phyloP scores from a whole-genome alignment of 1,139 yeast species.

The Kluyveromyces sp. region DNA sequence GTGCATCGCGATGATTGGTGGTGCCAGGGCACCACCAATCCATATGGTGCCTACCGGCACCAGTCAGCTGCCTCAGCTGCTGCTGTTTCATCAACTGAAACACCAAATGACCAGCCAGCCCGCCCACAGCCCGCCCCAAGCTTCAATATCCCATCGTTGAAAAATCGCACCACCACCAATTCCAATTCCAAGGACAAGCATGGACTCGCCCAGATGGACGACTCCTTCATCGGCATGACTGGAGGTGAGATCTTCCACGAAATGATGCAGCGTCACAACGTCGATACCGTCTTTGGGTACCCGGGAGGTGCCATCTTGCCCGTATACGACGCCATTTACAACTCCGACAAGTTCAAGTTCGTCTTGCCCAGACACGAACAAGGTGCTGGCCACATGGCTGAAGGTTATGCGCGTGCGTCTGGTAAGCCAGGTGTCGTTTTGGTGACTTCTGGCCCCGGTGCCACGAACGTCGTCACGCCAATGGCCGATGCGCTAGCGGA shows the following conservation, averaged over 20 bases:
- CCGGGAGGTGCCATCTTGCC: conserved; percentile 99
- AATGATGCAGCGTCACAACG: conserved; percentile 95
- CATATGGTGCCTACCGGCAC: background rate
- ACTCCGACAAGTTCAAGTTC: conserved; percentile 81
- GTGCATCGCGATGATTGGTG: no score
- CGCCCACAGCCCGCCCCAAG: conserved; percentile 50
- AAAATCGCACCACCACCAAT: background rate
- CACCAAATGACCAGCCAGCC: background rate
- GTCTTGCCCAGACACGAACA: conserved; percentile 96
- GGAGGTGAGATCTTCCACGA: conserved; percentile 98
- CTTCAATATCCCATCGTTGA: conserved; percentile 25
- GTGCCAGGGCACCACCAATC: no score
- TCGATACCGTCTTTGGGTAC: conserved; percentile 89
- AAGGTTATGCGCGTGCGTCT: conserved; percentile 90
- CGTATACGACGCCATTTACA: conserved; percentile 92
- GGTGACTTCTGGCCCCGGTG: conserved; percentile 98
- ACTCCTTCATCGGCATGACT: conserved; percentile 84
- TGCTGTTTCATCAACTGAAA: background rate
- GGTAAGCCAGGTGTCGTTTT: conserved; percentile 98
- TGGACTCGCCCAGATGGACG: conserved; percentile 44
- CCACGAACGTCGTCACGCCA: conserved; percentile 94
- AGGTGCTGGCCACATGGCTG: conserved; percentile 99
- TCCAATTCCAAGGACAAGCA: background rate
- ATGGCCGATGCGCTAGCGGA: conserved; percentile 97
- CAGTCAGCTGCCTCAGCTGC: background rate